phyloP scores from a whole-genome alignment of 2,329 filamentous ascomycete species.

The Talaromyces pinophilus region DNA sequence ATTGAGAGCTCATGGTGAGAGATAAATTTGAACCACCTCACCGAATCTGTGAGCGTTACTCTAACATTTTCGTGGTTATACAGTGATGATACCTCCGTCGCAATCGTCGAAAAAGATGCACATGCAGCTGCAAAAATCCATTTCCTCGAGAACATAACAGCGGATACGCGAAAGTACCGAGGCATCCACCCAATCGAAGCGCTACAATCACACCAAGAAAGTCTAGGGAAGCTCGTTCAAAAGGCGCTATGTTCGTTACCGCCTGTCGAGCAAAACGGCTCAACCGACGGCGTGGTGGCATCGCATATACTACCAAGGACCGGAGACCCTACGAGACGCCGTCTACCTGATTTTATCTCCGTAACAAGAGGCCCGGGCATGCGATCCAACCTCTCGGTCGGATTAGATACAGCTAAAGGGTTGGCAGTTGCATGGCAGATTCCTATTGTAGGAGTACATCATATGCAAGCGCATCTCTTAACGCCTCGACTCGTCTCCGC shows the following conservation, averaged over 20 bases:
- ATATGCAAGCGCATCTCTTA: conserved; percentile 96
- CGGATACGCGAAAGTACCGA: conserved; percentile 70
- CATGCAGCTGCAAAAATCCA: conserved; percentile 58
- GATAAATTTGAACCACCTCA: not conserved
- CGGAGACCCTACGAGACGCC: conserved; percentile 29
- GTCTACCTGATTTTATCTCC: conserved; percentile 77
- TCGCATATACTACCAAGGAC: not conserved
- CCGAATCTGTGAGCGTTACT: not conserved
- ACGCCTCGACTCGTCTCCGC: conserved; percentile 77
- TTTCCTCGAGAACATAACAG: conserved; percentile 80
- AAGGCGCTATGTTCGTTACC: conserved; percentile 63
- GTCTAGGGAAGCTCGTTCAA: conserved; percentile 67
- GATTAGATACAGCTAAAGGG: conserved; percentile 83
- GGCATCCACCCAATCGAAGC: conserved; percentile 81
- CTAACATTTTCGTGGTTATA: conserved; percentile 4
- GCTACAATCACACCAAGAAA: conserved; percentile 71
- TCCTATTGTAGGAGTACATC: conserved; percentile 83
- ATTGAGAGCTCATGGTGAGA: conserved; percentile 51
- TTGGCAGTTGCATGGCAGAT: conserved; percentile 79
- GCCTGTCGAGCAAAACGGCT: conserved; percentile 24
- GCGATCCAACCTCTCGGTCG: conserved; percentile 72
- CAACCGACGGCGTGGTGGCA: not conserved
- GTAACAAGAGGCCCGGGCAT: conserved; percentile 92
- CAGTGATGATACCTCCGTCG: conserved; percentile 89
- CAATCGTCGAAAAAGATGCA: conserved; percentile 66